Conservation (phyloP, 2,329 filamentous ascomycete species). For the Lachnellula arida region DNA sequence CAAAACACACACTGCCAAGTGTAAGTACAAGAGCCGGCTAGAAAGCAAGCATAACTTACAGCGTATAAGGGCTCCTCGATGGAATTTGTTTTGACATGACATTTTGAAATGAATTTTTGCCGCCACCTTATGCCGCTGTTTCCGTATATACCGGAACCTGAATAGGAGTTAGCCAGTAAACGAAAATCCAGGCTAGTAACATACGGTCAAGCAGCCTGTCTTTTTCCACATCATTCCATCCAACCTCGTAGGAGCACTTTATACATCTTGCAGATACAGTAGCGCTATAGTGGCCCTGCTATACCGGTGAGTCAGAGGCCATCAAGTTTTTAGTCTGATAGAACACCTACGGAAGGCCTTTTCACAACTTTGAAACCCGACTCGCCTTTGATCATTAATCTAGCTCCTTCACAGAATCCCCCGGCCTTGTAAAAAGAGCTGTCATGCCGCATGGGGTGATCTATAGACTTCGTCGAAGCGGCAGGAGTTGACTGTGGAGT, state of each 20-base stretch:
- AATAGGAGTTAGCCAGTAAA: background rate
- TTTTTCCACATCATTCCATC: constrained; percentile 28
- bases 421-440: constrained; percentile 30
- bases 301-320: constrained; percentile 11
- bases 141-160: constrained; percentile 28
- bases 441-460: constrained; percentile 27
- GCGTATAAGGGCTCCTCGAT: constrained; percentile 29
- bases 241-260: constrained; percentile 30
- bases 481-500: too few species aligned
- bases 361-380: constrained; percentile 28
- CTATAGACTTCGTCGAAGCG: constrained; percentile 23
- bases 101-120: constrained; percentile 30
- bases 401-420: constrained; percentile 31
- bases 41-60: constrained; percentile 12
- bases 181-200: background rate
- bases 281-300: constrained; percentile 28
- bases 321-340: background rate
- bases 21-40: background rate
- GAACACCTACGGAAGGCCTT: constrained; percentile 25
- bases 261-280: constrained; percentile 27
- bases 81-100: constrained; percentile 26
- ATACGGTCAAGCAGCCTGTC: constrained; percentile 25
- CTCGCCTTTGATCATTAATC: constrained; percentile 25
- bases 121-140: constrained; percentile 29
- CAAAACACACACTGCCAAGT: constrained; percentile 29